Base-by-base conservation (phyloP, 1,284 basidiomycete species). In the Amylostereum areolatum region DNA sequence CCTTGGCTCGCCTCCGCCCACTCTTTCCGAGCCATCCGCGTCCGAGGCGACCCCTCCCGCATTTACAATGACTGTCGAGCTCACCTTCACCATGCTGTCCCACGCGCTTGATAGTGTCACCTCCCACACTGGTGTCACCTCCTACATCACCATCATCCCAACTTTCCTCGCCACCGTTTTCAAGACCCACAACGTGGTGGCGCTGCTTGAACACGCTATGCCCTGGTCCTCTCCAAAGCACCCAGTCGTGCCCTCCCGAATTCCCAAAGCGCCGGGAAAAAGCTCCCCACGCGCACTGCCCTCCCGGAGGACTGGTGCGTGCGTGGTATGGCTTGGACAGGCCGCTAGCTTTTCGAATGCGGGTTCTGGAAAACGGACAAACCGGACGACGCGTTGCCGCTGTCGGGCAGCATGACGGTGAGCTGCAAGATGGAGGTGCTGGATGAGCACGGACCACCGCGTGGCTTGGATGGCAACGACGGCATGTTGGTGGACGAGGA, bases 261-360 rank as follows among this genome's bases (percentile, higher is more conserved):
- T 87, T 6, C 37, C 5, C 11, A n/a, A 29, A 27, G 36, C 35
- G 5, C 50, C 41, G 32, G 46, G 9, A 24, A 49, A 49, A 1
- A 46, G 73, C 69, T 89, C 37, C 81, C 83, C 0, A 79, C 72
- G 50, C 75, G 78, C 6, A 83, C 77, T 48, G 71, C 78, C 10
- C 71, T 99, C 2, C 81, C 90, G 0, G 97, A 99, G 65, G 97
- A 99, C 64, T 97, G 94, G 92, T 91, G 90, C 58, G 67, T 98
- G 53, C 80, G 95, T 31, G 97, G 97, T 3, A 89, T 95, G 82
- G 90, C 92, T 55, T 99, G 96, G 96, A 85, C 91, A 1, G 87
- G 90, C 5, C 77, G 91, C 53, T 81, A 84, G 50, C 84, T 97
- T 1, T 97, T 88, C 64, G 92, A 94, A 63, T 80, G 89, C 41